Percentiles rank a stretch among this genome's conserved stretches.
These are phyloP conservation scores for Cutaneotrichosporon cyanovorans DNA, from an alignment of 1,284 basidiomycete genomes.

Conservation along the genomic window DNA sequence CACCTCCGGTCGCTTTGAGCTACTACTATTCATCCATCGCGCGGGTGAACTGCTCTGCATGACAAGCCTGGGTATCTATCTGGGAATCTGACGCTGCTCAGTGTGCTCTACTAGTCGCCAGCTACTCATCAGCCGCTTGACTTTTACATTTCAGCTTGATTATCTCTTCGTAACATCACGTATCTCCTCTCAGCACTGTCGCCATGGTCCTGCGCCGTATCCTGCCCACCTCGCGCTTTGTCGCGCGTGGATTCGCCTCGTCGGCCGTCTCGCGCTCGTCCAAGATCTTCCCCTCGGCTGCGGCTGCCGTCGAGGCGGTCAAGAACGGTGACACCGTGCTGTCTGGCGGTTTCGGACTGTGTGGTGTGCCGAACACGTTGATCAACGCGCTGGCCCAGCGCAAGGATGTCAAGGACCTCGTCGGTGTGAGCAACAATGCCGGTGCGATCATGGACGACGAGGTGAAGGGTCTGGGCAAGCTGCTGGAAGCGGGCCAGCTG, in stretches of 20 bases:
- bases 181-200: background rate
- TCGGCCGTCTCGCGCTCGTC: conserved; percentile 2
- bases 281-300: conserved; percentile 70
- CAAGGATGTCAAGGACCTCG: conserved; percentile 63
- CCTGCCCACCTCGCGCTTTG: background rate
- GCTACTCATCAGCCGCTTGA: no score
- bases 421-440: conserved; percentile 84
- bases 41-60: no score
- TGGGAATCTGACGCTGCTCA: no score
- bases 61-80: no score
- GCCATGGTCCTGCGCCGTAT: background rate
- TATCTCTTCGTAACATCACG: no score
- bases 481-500: conserved; percentile 65
- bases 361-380: conserved; percentile 60
- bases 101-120: no score
- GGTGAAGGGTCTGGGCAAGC: conserved; percentile 52
- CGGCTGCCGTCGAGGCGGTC: conserved; percentile 73
- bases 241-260: conserved; percentile 10
- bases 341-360: conserved; percentile 56
- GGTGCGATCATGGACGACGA: conserved; percentile 46
- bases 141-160: no score
- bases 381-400: conserved; percentile 67
- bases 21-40: no score
- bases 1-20: no score
- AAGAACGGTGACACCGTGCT: conserved; percentile 70